These are phyloP conservation scores for Streptanthus diversifolius DNA, from an alignment of 345 rosid species.

Conservation along the genomic window DNA sequence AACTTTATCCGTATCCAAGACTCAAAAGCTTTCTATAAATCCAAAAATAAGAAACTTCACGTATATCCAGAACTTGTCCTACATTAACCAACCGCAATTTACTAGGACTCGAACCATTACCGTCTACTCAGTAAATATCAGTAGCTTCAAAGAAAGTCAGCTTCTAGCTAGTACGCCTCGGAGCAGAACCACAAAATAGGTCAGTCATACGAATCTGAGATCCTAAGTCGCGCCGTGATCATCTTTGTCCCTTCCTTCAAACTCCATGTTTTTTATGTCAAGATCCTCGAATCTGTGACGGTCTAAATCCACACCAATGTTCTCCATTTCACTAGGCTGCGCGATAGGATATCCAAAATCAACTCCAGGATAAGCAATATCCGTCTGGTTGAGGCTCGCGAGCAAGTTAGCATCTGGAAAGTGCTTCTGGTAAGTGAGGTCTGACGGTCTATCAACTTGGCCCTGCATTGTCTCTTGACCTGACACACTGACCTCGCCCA, in stretches of 20 bases:
- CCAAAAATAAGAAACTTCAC: not conserved
- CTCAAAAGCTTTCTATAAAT: not conserved
- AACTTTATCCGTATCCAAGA: not conserved
- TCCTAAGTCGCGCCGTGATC: not conserved
- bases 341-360: slow-evolving; percentile 24
- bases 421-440: slow-evolving; percentile 14
- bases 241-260: not conserved
- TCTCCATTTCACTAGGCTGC: slow-evolving; percentile 20
- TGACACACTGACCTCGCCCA: slow-evolving; percentile 28
- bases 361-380: slow-evolving; percentile 13
- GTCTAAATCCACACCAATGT: slow-evolving; percentile 1
- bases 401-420: slow-evolving; percentile 25
- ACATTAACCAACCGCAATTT: slow-evolving; percentile 1
- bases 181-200: not conserved
- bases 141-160: slow-evolving; percentile 9
- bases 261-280: not conserved
- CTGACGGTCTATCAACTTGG: slow-evolving; percentile 10
- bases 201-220: not conserved
- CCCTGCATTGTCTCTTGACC: not conserved
- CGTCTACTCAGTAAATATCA: not conserved
- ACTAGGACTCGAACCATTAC: slow-evolving; percentile 14
- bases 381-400: slow-evolving; percentile 22
- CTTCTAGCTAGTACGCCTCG: not conserved
- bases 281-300: slow-evolving; percentile 4
- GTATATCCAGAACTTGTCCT: slow-evolving; percentile 11